Base-by-base conservation (phyloP, 768 basidiomycete genomes). In the Leucocoprinus leucothites region DNA sequence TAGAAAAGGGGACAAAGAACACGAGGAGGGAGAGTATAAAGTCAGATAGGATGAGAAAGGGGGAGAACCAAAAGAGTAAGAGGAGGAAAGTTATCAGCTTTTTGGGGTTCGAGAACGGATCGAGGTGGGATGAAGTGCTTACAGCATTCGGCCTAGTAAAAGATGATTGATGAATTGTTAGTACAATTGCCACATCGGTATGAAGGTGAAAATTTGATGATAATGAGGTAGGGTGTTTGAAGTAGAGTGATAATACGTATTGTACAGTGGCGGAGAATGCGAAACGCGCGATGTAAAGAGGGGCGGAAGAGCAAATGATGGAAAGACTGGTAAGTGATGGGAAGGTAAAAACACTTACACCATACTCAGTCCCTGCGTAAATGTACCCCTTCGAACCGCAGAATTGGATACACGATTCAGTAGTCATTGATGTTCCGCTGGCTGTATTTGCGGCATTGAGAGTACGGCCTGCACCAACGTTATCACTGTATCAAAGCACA, bases 351-450 rank as follows among this genome's bases (percentile, higher is more conserved):
- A 13, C 13, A 66, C 68, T 59, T 55, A 69, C 69, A 25, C 65
- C 65, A 45, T 76, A 90, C 68, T 91, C 89, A 16, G 83, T 76
- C 13, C 90, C 90, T 16, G 89, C 87, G 60, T 80, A 89, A 56
- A 85, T 68, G 64, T 74, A 88, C 8, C 67, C 60, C 52, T 74
- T 67, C n/a, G 69, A 48, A 31, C 74, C 69, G 64, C 81, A 82
- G 61, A 77, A 82, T 18, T 58, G 61, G 57, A 81, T 75, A 61
- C 81, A 82, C 1, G 65, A 63, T 58, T 78, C 76, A 25, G 83
- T 74, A 3, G 89, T 90, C 85, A 91, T 89, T 21, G 68, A 69
- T 4, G 67, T 71, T 14, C 77, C 67, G 60, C 75, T 74, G 13
- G 74, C 68, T 57, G 71, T 82, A 2, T 72, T 67, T 1, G 78